phyloP scores from a whole-genome alignment of 352 stramenopile species.

The Halophytophthora batemanensis region DNA sequence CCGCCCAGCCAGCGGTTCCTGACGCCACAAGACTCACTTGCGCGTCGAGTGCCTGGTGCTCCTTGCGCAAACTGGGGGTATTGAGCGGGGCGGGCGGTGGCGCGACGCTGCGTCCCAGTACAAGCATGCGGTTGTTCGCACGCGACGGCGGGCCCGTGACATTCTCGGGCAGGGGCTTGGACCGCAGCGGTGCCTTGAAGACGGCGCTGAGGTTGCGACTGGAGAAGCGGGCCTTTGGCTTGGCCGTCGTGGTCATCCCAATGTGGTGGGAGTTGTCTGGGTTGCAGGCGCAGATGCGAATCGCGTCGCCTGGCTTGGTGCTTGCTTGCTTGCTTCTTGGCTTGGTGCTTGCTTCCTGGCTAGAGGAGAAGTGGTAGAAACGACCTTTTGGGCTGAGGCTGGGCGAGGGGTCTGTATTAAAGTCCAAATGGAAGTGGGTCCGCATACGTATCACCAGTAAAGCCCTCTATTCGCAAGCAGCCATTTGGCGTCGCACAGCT shows the following conservation, averaged over 20 bases:
- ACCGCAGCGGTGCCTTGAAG: slow-evolving; percentile 53
- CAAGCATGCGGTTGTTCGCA: slow-evolving; percentile 44
- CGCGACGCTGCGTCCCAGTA: slow-evolving; percentile 36
- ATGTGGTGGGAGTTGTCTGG: not conserved
- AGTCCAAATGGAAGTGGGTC: too few relatives aligned
- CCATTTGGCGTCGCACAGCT: too few relatives aligned
- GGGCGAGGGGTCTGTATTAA: too few relatives aligned
- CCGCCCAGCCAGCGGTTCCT: not conserved
- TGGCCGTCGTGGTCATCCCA: slow-evolving; percentile 43
- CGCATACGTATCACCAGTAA: too few relatives aligned
- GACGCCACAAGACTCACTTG: slow-evolving; percentile 38
- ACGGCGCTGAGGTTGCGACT: slow-evolving; percentile 71
- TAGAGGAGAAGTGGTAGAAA: not conserved
- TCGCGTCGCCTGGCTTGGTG: too few relatives aligned
- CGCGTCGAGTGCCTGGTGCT: slow-evolving; percentile 44
- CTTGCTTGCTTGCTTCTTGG: not conserved
- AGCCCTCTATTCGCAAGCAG: too few relatives aligned
- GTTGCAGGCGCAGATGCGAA: too few relatives aligned
- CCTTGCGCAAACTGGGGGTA: slow-evolving; percentile 67
- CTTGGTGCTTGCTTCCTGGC: slow-evolving; percentile 1
- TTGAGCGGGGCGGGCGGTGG: slow-evolving; percentile 67
- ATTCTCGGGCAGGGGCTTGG: slow-evolving; percentile 33
- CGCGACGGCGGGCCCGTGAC: slow-evolving; percentile 14
- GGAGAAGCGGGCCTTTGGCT: slow-evolving; percentile 65
- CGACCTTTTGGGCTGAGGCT: too few relatives aligned